Conservation (phyloP, 1,284 basidiomycete species). For the Wallemia mellicola region DNA sequence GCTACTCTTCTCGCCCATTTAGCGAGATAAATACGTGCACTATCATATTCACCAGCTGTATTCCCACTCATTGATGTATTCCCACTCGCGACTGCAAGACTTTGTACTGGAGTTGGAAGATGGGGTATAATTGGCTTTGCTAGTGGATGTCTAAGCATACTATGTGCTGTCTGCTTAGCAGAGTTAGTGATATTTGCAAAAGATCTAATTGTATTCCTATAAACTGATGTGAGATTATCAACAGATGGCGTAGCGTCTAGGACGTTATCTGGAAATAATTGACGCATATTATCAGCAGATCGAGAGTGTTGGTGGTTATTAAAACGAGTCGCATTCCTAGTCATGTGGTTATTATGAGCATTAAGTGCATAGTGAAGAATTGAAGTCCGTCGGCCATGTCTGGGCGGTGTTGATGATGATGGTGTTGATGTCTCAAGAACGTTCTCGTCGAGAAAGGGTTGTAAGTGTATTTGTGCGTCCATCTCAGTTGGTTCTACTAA, state of each 20-base stretch:
- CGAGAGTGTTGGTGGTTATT: slow-evolving; percentile 1
- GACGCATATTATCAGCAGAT: slow-evolving; percentile 2
- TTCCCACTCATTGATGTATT: slow-evolving; percentile 19
- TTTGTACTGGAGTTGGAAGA: slow-evolving; percentile 62
- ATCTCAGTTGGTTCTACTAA: slow-evolving; percentile 66
- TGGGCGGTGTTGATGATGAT: slow-evolving; percentile 3
- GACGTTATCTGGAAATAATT: slow-evolving; percentile 19
- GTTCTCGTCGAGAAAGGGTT: slow-evolving; percentile 7
- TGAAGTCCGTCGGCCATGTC: slow-evolving; percentile 1
- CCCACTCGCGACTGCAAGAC: slow-evolving; percentile 50
- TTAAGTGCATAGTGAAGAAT: background rate
- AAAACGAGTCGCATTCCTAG: background rate
- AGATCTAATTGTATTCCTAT: slow-evolving; percentile 27
- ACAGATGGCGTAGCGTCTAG: slow-evolving; percentile 21
- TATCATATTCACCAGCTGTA: slow-evolving; percentile 47
- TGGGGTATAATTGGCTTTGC: slow-evolving; percentile 82
- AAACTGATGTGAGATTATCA: slow-evolving; percentile 19
- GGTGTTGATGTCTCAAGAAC: slow-evolving; percentile 3
- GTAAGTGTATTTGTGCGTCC: slow-evolving; percentile 54
- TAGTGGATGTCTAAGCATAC: slow-evolving; percentile 69
- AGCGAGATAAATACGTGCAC: slow-evolving; percentile 79
- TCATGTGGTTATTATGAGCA: background rate
- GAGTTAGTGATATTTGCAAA: slow-evolving; percentile 69
- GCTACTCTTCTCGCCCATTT: slow-evolving; percentile 82
- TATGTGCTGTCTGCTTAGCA: slow-evolving; percentile 60